Base-by-base conservation (phyloP, 345 rosid genomes). In the Clarkia xantiana region DNA sequence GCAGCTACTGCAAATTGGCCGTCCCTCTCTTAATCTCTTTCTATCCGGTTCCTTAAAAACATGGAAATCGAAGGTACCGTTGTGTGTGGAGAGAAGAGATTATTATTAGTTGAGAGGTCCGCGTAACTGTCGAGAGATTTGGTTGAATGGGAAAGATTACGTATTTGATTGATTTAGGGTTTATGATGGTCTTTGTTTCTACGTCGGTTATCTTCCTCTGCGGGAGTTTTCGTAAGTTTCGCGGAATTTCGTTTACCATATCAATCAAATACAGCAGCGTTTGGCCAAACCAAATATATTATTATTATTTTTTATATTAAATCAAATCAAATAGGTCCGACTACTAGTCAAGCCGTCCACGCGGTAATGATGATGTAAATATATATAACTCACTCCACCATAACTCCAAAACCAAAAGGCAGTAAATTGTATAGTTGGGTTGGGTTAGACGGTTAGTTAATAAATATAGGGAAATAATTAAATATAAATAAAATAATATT, bases 11-110 rank as follows among this genome's bases (percentile, higher is more conserved):
- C 36, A 5, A 29, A 5, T 29, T 29, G 62, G 20, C 22, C 11
- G 46, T 3, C 18, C 13, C 2, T 11, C 11, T 42, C 2, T 14
- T 22, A 3, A 43, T 46, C 41, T 17, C n/a, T 41, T 17, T 42
- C 58, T 61, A 63, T 59, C 44, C 1, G 75, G 67, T 76, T 71
- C 74, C 85, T 81, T 77, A 68, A 74, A 74, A 65, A 77, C 72
- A 66, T 15, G 62, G 75, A 62, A 70, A 69, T 79, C 73, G 60
- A 39, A 11, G 56, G 58, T 67, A 69, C 72, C 72, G 81, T 79
- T 79, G 71, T 60, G 14, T 9, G 6, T 42, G 18, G 14, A 14
- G 49, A 14, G 38, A 18, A 14, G 29, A 13, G 34, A 17, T 40
- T 44, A 11, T 8, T 15, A 34, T 14, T 53, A 38, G 40, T 19